Base-by-base conservation (phyloP, 2,329 filamentous ascomycete species). In the Capronia epimyces region DNA sequence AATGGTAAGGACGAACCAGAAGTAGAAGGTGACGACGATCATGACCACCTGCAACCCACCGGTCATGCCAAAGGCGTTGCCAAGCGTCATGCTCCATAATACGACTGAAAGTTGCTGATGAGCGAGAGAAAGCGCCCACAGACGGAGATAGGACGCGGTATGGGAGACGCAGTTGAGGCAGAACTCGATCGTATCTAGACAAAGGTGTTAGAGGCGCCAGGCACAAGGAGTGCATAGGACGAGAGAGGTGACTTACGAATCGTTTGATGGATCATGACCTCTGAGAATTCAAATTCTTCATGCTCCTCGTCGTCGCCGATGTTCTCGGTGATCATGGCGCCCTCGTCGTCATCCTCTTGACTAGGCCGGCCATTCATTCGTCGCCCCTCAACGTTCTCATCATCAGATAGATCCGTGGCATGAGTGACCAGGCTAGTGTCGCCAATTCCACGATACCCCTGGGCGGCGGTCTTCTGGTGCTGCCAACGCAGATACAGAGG, bases 131-230 rank as follows among this genome's bases (percentile, higher is more conserved):
- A 98, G 72, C 25, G 93, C 93, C 93, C 93, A 98, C 39, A 98
- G 86, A 76, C 93, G 93, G 42, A 98, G 86, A 72, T 98, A 98
- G 1, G 93, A 98, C 3, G 93, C 93, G 3, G 94, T 98, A 73
- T 98, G 93, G 24, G 93, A 98, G 57, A 98, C 91, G 69, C 91
- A 97, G 77, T 98, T 98, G 63, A 98, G 79, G 68, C 93, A 98
- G 76, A 98, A 98, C 78, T 98, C 89, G 48, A 61, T 56, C 20
- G 55, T 57, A 53, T 61, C 53, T 59, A 45, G 5, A 51, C 22
- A 16, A 43, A 29, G 20, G 40, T 18, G 34, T 37, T 13, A 37
- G 34, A 29, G 1, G 27, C 8, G 8, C 34, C 18, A 7, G 15
- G 7, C 8, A 8, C 15, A 18, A 15, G 8, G n/a, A 18, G 6